phyloP scores from a whole-genome alignment of 2,329 filamentous ascomycete genomes.

The Paecilomyces sp. region DNA sequence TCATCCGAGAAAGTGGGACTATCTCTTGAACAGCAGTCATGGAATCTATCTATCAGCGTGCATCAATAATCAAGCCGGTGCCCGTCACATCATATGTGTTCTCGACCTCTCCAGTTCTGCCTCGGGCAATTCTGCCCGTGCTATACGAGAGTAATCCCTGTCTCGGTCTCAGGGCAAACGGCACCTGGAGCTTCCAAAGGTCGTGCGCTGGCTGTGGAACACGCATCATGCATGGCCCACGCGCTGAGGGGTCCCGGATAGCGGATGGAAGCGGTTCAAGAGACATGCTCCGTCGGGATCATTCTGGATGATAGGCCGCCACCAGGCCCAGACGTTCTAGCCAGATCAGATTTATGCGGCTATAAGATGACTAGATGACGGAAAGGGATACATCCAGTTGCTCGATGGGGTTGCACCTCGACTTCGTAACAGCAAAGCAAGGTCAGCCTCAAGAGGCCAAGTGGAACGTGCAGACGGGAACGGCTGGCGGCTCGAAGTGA shows the following conservation, averaged over 20 bases:
- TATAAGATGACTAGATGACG: neutral
- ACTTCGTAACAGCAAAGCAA: neutral
- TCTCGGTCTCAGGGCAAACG: too few species aligned
- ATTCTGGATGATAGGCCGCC: neutral
- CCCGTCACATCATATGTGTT: too few species aligned
- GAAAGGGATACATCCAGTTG: neutral
- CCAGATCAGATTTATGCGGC: neutral
- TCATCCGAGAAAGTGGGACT: too few species aligned
- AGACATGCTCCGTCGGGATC: neutral
- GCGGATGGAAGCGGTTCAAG: neutral
- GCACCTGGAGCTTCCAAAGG: too few species aligned
- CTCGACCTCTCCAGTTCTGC: too few species aligned
- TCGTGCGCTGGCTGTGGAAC: too few species aligned
- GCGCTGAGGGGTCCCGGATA: neutral
- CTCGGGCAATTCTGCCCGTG: too few species aligned
- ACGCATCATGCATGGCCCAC: neutral
- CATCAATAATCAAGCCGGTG: too few species aligned
- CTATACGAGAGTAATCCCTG: too few species aligned
- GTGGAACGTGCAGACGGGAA: neutral
- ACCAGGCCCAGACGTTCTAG: neutral
- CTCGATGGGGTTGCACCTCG: neutral
- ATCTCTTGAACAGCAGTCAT: too few species aligned
- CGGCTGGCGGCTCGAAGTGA: neutral
- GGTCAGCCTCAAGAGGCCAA: neutral
- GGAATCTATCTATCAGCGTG: too few species aligned